Percentiles rank a stretch among this genome's conserved stretches.
These are phyloP conservation scores for Pseudocercospora ulei DNA, from an alignment of 2,329 filamentous ascomycete species.

Conservation along the genomic window DNA sequence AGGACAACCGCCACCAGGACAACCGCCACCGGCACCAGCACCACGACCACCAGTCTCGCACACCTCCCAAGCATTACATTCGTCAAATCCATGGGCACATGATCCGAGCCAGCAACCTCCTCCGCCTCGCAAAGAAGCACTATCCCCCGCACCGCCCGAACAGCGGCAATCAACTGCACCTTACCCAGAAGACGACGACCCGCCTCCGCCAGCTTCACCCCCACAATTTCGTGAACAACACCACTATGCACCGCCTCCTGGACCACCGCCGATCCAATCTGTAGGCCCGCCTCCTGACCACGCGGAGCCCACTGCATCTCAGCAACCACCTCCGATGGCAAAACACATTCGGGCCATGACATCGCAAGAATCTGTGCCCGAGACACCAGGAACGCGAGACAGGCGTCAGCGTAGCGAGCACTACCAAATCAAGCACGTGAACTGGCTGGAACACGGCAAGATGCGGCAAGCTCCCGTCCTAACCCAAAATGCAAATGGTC, in stretches of 20 bases:
- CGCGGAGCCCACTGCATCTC: constrained; percentile 25
- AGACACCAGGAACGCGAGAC: constrained; percentile 37
- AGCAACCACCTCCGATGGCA: constrained; percentile 32
- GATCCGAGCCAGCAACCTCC: constrained; percentile 12
- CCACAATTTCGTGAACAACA: constrained; percentile 11
- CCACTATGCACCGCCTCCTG: constrained; percentile 22
- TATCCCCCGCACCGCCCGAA: constrained; percentile 10
- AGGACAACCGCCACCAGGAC: constrained; percentile 26
- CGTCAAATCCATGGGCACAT: constrained; percentile 23
- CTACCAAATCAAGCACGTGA: constrained; percentile 86
- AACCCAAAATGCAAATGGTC: constrained; percentile 87
- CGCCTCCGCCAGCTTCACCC: constrained; percentile 8
- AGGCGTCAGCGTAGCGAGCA: constrained; percentile 56
- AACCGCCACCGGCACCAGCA: no score
- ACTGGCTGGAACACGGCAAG: constrained; percentile 64
- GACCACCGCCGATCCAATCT: constrained; percentile 31
- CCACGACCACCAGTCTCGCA: constrained; percentile 21
- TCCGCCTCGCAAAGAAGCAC: constrained; percentile 21
- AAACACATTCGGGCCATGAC: constrained; percentile 10
- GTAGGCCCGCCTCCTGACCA: constrained; percentile 31
- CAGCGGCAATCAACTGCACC: constrained; percentile 1
- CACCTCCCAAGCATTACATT: constrained; percentile 14
- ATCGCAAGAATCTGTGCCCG: constrained; percentile 21
- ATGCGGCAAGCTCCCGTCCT: constrained; percentile 74
- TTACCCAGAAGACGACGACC: constrained; percentile 18